Conservation (phyloP, 139 green algal genomes). For the Klebsormidium nitens region DNA sequence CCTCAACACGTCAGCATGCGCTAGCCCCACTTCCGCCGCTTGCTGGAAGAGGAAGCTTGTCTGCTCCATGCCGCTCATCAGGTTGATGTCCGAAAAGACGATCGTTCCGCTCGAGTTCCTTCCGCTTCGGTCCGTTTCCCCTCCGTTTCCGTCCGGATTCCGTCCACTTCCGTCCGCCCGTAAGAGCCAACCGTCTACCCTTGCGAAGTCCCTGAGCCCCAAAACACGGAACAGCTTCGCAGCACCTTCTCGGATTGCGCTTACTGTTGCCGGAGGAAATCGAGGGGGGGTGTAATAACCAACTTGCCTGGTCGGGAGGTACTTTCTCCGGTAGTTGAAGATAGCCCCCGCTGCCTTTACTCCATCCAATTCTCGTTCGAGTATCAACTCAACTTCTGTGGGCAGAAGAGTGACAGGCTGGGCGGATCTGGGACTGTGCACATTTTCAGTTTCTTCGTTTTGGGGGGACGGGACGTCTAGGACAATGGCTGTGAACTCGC, state of each 20-base stretch:
- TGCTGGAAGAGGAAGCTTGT: conserved; percentile 53
- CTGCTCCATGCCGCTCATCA: conserved; percentile 44
- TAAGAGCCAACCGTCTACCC: conserved; percentile 59
- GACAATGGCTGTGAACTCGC: conserved; percentile 49
- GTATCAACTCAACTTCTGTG: conserved; percentile 42
- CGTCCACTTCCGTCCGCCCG: not conserved
- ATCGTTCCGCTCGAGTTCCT: conserved; percentile 10
- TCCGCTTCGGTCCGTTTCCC: not conserved
- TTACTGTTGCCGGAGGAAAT: conserved; percentile 27
- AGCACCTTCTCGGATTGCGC: conserved; percentile 37
- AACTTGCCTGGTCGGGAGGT: conserved; percentile 47
- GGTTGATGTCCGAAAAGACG: conserved; percentile 47
- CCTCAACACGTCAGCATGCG: conserved; percentile 52
- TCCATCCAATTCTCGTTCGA: conserved; percentile 4
- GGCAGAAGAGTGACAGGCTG: conserved; percentile 49
- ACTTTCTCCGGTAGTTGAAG: conserved; percentile 42
- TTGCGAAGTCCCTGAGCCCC: conserved; percentile 51
- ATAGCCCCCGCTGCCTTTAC: conserved; percentile 2
- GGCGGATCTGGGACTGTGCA: too few species aligned
- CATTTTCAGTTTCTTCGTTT: too few species aligned
- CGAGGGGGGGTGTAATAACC: conserved; percentile 47
- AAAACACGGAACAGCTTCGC: conserved; percentile 52
- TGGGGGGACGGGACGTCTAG: too few species aligned
- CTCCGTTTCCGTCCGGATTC: not conserved
- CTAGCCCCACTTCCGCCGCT: conserved; percentile 59